Base-by-base conservation (phyloP, 2,329 filamentous ascomycete genomes). In the Talaromyces sp. region DNA sequence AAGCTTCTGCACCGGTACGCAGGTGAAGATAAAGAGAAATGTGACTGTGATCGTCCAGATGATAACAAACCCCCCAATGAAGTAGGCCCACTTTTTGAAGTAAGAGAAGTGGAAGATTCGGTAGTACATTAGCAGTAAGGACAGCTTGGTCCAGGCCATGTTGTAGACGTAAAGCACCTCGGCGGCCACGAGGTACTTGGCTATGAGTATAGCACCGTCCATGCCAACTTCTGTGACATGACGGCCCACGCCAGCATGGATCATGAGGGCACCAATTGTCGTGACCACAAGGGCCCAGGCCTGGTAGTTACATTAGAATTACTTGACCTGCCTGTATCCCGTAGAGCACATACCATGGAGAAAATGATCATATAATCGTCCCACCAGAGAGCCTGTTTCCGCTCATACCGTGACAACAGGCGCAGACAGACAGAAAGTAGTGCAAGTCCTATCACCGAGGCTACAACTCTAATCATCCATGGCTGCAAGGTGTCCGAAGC, bases 241-340 rank as follows among this genome's bases (percentile, higher is more conserved):
- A 12, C 79, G 63, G 29, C 80, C 80, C 77, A 82, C 80, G 1
- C 80, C 79, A 27, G 70, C 65, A 8, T 70, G 57, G 63, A 80
- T 67, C 79, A 82, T 81, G 66, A 72, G 75, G 58, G 80, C 79
- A 65, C 80, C 77, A 70, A 82, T 80, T 51, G 76, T n/a, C 78
- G 14, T 80, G 72, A 10, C 76, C 26, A 74, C 43, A 17, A 69
- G 21, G 38, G 66, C 68, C 67, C 67, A 69, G 27, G 26, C 62
- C 67, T 67, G 46, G 52, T 51, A 21, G 21, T 38, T n/a, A 57
- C 21, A n/a, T 61, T 31, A 61, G 35, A 10, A 43, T 32, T 24
- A 24, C 48, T 52, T 17, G 43, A 11, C 24, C 6, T 32, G 21
- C 24, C 21, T 24, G 52, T 52, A 46, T 12, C 19, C 43, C n/a